Percentiles rank a stretch among this genome's conserved stretches.
Conservation (phyloP, 78 protist species). For the Dictyostelium firmibasis region DNA sequence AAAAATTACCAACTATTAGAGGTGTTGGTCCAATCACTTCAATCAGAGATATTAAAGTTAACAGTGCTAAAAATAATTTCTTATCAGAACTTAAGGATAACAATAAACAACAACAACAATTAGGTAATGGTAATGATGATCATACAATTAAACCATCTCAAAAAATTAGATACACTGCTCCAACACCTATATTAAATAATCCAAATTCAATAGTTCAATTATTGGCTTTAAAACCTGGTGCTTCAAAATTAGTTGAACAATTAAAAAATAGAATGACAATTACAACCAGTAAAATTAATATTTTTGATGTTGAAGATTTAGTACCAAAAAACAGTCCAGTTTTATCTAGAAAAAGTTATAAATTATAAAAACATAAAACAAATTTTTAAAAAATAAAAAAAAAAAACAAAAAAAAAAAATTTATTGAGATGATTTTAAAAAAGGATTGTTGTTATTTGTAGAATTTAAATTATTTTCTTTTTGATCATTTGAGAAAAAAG, state of each 20-base stretch:
- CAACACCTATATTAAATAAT: not conserved
- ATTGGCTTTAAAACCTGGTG: conserved; percentile 55
- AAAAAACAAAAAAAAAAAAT: not conserved
- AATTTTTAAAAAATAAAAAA: not conserved
- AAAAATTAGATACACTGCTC: not conserved
- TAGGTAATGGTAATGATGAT: not conserved
- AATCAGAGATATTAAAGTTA: conserved; percentile 41
- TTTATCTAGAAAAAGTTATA: not conserved
- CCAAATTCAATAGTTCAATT: conserved; percentile 42
- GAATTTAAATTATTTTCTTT: not conserved
- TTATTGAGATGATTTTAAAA: not conserved
- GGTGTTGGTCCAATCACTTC: conserved; percentile 15
- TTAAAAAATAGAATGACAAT: conserved; percentile 28
- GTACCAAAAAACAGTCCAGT: not conserved
- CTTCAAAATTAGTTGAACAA: conserved; percentile 49
- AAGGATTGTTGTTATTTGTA: not conserved
- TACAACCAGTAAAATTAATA: not conserved
- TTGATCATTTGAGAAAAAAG: not conserved
- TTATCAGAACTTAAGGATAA: conserved; percentile 21
- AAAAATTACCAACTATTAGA: not conserved
- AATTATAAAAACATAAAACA: not conserved
- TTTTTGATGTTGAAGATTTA: conserved; percentile 48
- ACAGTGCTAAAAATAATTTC: conserved; percentile 17
- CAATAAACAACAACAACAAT: not conserved
- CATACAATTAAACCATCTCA: not conserved